phyloP scores from a whole-genome alignment of 2,329 filamentous ascomycete species.

The Aureobasidium zeae region DNA sequence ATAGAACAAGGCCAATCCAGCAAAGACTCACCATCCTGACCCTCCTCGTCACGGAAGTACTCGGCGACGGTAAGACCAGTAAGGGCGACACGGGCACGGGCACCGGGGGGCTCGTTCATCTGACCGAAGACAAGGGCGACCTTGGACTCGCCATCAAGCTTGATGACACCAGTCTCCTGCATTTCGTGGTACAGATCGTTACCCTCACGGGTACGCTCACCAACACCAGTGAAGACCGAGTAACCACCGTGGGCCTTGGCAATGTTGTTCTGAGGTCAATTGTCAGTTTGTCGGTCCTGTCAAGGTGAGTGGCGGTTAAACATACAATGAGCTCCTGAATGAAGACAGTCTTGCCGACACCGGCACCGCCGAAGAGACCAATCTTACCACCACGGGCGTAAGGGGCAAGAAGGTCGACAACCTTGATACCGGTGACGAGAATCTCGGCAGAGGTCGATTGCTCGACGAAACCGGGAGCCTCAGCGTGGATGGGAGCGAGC shows the following conservation, averaged over 20 bases:
- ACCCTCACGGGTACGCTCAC: constrained; percentile 99
- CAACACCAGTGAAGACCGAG: constrained; percentile 99
- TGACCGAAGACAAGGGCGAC: constrained; percentile 99
- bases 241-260: constrained; percentile 99
- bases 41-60: constrained; percentile 71
- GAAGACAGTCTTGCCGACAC: constrained; percentile 99
- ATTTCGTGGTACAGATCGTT: constrained; percentile 99
- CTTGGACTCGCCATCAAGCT: constrained; percentile 99
- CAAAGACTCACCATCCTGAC: constrained; percentile 71
- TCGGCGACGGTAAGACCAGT: constrained; percentile 67
- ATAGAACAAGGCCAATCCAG: background rate
- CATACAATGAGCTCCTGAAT: constrained; percentile 96
- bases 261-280: constrained; percentile 78
- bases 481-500: constrained; percentile 83
- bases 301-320: constrained; percentile 16
- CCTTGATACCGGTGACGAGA: constrained; percentile 99
- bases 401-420: constrained; percentile 95
- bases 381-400: constrained; percentile 99
- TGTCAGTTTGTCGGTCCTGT: no score
- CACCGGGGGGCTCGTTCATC: constrained; percentile 99
- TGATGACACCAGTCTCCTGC: constrained; percentile 99
- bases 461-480: constrained; percentile 84
- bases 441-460: constrained; percentile 96
- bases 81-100: constrained; percentile 98
- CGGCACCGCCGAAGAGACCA: constrained; percentile 99